Base-by-base conservation (phyloP, 2,329 filamentous ascomycete genomes). In the Calonectria ilicicola region DNA sequence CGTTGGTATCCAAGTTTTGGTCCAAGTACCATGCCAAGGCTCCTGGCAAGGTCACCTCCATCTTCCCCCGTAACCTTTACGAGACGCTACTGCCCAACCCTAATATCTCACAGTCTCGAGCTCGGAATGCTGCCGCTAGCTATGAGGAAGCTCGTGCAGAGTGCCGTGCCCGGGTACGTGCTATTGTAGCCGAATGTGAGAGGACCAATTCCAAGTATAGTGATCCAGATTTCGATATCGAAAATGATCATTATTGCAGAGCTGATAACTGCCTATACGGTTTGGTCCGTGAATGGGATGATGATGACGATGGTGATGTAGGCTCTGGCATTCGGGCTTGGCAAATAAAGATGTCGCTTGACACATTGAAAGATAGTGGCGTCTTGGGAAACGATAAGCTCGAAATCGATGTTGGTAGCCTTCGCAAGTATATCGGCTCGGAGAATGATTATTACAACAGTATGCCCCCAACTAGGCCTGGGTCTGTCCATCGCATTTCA, bases 171-270 rank as follows among this genome's bases (percentile, higher is more conserved):
- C 82, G 80, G 49, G 85, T 87, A 19, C 80, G 77, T 44, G 82
- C 83, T 44, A 82, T 86, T 65, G 81, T 86, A 46, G 80, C 80
- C 47, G 85, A 87, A 73, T 87, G 85, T 77, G 78, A 83, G 49
- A 84, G 85, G 32, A 86, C 84, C 27, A 87, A 87, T 72, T 82
- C 85, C 69, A 87, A 86, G 77, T 87, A 85, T 69, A 85, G 83
- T 53, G 86, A 87, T 64, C 81, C 84, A 1, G 84, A 86, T 74
- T 87, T 86, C 69, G 84, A 87, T 69, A 83, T 87, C 62, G 85
- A 86, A 75, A 72, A 75, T 7, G 85, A 87, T 69, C 76, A 77
- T 64, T 64, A 58, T 76, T 87, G 85, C 6, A 47, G 62, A 1
- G 65, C 77, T 14, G 64, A 78, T 23, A 85, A 87, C 74, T 86